Percentiles rank a stretch among this genome's conserved stretches.
phyloP scores from a whole-genome alignment of 768 basidiomycete species.

The Royoungia palumana region DNA sequence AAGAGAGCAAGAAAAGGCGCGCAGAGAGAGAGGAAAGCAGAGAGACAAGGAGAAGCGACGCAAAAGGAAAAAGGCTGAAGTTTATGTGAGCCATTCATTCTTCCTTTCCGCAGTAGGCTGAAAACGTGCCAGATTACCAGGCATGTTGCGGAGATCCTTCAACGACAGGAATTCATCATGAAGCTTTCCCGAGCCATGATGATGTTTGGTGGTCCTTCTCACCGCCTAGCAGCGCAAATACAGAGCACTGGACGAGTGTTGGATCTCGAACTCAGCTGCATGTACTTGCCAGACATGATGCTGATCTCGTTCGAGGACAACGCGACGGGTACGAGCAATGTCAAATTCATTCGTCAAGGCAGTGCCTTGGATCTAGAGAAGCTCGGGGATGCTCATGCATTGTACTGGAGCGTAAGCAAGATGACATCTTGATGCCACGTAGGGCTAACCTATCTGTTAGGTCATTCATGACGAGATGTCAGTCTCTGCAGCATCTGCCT shows the following conservation, averaged over 20 bases:
- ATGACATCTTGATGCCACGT: not conserved
- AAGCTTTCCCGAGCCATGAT: conserved; percentile 84
- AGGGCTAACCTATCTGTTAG: conserved; percentile 28
- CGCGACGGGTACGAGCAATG: conserved; percentile 74
- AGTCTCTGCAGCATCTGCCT: conserved; percentile 66
- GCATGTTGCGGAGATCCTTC: conserved; percentile 78
- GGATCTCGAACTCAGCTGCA: conserved; percentile 67
- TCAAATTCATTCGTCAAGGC: conserved; percentile 74
- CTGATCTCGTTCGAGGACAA: conserved; percentile 81
- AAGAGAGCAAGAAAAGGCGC: conserved; percentile 28
- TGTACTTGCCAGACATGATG: conserved; percentile 74
- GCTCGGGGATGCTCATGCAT: conserved; percentile 60
- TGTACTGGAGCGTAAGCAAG: conserved; percentile 67
- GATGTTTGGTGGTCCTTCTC: conserved; percentile 84
- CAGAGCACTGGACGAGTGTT: conserved; percentile 75
- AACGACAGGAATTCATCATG: conserved; percentile 80
- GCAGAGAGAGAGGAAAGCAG: conserved; percentile 34
- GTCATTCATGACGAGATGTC: conserved; percentile 83
- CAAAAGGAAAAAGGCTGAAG: conserved; percentile 69
- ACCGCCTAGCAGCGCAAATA: conserved; percentile 80
- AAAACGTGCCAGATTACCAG: conserved; percentile 58
- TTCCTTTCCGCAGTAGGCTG: not conserved
- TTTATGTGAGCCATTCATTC: conserved; percentile 54
- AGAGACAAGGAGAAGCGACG: conserved; percentile 39
- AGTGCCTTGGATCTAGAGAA: conserved; percentile 75